These are phyloP conservation scores for Drosera capensis DNA, from an alignment of 148 eudicot species.

Conservation along the genomic window DNA sequence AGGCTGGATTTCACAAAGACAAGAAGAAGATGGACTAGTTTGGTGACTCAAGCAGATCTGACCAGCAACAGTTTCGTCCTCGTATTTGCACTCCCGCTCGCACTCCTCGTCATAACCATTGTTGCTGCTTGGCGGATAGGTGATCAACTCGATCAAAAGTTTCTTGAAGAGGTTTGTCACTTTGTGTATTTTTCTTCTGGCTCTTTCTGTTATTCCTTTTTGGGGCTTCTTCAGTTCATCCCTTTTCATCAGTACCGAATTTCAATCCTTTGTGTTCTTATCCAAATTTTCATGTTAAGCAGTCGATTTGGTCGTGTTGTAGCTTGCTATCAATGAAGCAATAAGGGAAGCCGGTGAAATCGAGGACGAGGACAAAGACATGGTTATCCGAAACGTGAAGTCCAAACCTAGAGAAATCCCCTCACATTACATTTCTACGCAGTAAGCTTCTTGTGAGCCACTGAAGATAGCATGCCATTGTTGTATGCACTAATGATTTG, in stretches of 20 bases:
- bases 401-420: too few species aligned
- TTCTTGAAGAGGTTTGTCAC: conserved; percentile 55
- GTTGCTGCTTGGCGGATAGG: conserved; percentile 43
- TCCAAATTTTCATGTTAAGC: too few species aligned
- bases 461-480: too few species aligned
- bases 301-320: too few species aligned
- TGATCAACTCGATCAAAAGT: conserved; percentile 58
- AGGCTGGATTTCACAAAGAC: too few species aligned
- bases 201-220: background rate
- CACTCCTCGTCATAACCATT: conserved; percentile 60
- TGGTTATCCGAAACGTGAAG: conserved; percentile 44
- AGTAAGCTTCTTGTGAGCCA: too few species aligned
- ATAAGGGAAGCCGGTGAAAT: conserved; percentile 43
- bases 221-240: background rate
- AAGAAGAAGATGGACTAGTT: conserved; percentile 20
- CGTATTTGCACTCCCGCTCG: conserved; percentile 58
- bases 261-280: background rate
- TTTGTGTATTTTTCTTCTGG: background rate
- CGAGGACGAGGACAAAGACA: conserved; percentile 16
- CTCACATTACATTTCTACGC: too few species aligned
- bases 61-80: conserved; percentile 32
- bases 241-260: too few species aligned
- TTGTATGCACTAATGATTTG: too few species aligned
- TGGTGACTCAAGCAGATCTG: conserved; percentile 56
- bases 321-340: conserved; percentile 61